A percentile compares a stretch with the other conserved stretches of the same genome.
Conservation (phyloP, 2,329 filamentous ascomycete genomes). For the Lachnellula occidentalis region DNA sequence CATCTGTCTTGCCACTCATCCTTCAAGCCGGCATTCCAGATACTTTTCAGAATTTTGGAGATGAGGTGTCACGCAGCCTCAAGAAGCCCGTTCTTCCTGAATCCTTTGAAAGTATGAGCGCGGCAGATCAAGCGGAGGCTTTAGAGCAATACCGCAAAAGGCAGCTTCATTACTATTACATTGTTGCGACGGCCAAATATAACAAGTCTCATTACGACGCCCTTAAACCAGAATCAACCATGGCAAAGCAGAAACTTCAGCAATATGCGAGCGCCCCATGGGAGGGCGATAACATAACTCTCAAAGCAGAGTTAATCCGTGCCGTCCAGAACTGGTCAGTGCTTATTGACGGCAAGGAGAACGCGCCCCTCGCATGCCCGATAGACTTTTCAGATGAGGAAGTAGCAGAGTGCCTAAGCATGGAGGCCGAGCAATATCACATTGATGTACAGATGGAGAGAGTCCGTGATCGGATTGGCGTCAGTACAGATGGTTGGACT, state of each 20-base stretch:
- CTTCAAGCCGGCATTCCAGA: conserved; percentile 35
- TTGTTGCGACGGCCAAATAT: conserved; percentile 24
- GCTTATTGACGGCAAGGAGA: conserved; percentile 6
- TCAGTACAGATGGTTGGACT: conserved; percentile 29
- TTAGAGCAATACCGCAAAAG: conserved; percentile 26
- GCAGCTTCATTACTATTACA: conserved; percentile 30
- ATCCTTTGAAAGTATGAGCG: conserved; percentile 16
- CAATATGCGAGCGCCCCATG: conserved; percentile 26
- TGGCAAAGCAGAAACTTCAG: conserved; percentile 25
- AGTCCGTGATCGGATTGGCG: conserved; percentile 20
- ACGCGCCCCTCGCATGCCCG: not conserved
- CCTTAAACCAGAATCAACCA: conserved; percentile 18
- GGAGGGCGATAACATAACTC: conserved; percentile 27
- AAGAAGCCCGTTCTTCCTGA: conserved; percentile 19
- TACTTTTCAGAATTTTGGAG: conserved; percentile 35
- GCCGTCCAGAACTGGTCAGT: conserved; percentile 22
- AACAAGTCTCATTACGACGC: conserved; percentile 27
- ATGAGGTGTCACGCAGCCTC: conserved; percentile 24
- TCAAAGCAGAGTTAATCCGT: conserved; percentile 26
- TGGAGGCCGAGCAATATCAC: conserved; percentile 14
- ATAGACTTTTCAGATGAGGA: conserved; percentile 7
- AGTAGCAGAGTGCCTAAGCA: conserved; percentile 5
- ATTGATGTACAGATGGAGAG: conserved; percentile 20
- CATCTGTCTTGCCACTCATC: conserved; percentile 33
- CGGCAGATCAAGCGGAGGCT: conserved; percentile 15